Percentiles rank a stretch among this genome's conserved stretches.
Evolutionary conservation across 768 basidiomycete species (phyloP).

Genomic region (Lactifluus piperatus): DNA sequence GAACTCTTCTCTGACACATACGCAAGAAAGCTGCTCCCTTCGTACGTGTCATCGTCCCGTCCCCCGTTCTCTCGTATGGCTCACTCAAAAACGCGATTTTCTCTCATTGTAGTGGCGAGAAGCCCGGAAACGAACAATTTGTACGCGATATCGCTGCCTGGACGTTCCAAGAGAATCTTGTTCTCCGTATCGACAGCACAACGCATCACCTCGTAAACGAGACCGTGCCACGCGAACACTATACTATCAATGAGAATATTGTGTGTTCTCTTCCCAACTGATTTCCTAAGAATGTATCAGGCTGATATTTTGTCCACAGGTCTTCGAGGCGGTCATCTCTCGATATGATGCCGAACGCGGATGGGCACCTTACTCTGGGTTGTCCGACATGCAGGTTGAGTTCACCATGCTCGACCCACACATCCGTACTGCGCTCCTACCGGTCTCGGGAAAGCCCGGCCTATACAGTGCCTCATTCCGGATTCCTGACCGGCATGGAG

Average conservation of each 20-base stretch:
- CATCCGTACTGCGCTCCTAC: slow-evolving; percentile 67
- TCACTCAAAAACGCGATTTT: neutral
- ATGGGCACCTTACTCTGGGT: slow-evolving; percentile 67
- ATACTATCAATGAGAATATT: slow-evolving; percentile 81
- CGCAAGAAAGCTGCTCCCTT: slow-evolving; percentile 50
- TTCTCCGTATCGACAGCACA: slow-evolving; percentile 66
- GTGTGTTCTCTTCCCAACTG: slow-evolving; percentile 36
- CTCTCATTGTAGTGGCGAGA: slow-evolving; percentile 36
- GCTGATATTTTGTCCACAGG: slow-evolving; percentile 34
- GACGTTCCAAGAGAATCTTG: slow-evolving; percentile 84
- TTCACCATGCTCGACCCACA: slow-evolving; percentile 99
- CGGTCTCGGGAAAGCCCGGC: slow-evolving; percentile 48
- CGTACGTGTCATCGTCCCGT: slow-evolving; percentile 37
- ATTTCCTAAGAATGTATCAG: neutral
- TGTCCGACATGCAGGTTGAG: slow-evolving; percentile 82
- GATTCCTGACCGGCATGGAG: slow-evolving; percentile 92
- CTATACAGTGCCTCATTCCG: slow-evolving; percentile 79
- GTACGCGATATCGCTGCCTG: slow-evolving; percentile 70
- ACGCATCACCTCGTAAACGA: slow-evolving; percentile 66
- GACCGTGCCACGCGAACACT: slow-evolving; percentile 54
- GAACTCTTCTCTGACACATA: slow-evolving; percentile 74
- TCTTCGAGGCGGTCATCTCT: slow-evolving; percentile 66
- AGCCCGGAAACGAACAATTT: slow-evolving; percentile 71
- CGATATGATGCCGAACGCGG: slow-evolving; percentile 45
- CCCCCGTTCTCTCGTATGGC: neutral